Conservation (phyloP, 495 filamentous ascomycete species). For the Chlorociboria aeruginascens region DNA sequence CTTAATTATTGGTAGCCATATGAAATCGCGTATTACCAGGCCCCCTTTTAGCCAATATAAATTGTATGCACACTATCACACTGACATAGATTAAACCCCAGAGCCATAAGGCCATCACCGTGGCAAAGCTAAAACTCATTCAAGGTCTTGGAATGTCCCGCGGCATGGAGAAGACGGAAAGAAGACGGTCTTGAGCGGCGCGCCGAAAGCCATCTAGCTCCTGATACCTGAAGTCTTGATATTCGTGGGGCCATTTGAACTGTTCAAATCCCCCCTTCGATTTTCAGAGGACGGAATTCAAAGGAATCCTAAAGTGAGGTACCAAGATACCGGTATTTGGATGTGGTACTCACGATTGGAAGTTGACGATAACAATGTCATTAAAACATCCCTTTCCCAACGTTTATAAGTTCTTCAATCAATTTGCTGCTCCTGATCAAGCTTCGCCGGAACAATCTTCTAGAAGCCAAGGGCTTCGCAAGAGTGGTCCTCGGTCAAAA, state of each 20-base stretch:
- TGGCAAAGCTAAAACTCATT: neutral
- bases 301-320: neutral
- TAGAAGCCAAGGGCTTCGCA: constrained; percentile 15
- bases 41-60: constrained; percentile 5
- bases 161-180: constrained; percentile 1
- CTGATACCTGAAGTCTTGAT: neutral
- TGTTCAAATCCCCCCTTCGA: constrained; percentile 1
- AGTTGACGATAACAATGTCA: constrained; percentile 4
- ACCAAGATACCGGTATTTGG: neutral
- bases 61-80: constrained; percentile 2
- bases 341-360: constrained; percentile 6
- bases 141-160: neutral
- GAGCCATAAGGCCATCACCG: neutral
- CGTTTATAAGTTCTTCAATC: constrained; percentile 21
- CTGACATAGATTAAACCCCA: constrained; percentile 1
- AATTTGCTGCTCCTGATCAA: constrained; percentile 17
- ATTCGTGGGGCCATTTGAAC: constrained; percentile 1
- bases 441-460: constrained; percentile 17
- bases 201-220: constrained; percentile 3
- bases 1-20: constrained; percentile 2
- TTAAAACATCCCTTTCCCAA: constrained; percentile 20
- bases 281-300: neutral
- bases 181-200: constrained; percentile 11
- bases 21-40: constrained; percentile 1
- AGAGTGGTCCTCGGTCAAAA: constrained; percentile 18